Base-by-base conservation (phyloP, 140 eudicot genomes). In the Bidens hawaiensis region DNA sequence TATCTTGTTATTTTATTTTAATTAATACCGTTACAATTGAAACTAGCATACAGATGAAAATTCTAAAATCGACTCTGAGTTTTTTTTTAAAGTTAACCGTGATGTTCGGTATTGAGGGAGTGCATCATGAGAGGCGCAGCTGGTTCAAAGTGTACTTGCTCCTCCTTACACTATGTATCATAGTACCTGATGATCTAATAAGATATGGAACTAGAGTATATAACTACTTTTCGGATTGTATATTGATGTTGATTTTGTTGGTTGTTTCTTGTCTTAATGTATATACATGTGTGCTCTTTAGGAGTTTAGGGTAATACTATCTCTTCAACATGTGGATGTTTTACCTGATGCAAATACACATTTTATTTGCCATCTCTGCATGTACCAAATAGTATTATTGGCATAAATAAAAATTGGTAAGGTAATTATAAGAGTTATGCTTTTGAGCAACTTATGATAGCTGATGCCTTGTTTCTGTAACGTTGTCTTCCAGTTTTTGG, bases 401-500 rank as follows among this genome's bases (percentile, higher is more conserved):
- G 73, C 15, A 25, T 26, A 41, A 33, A 21, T 14, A 12, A n/a
- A 17, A 34, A 41, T 43, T 64, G 24, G 53, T 28, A 19, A 18
- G n/a, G 38, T n/a, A n/a, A n/a, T n/a, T n/a, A 27, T 71, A 52
- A 9, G 62, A 40, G 22, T 54, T 34, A 49, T 31, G 19, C 10
- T 7, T 53, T 22, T 63, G 25, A 56, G 47, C 11, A 36, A 54
- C 43, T 64, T 51, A 51, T 73, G 51, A 8, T 63, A 40, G 53
- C 53, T 73, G 47, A 61, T 76, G 47, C 27, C 49, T 64, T 45
- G 57, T 47, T 58, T 64, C 21, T 58, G 56, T 17, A 49, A 38
- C 36, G 11, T 57, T 6, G 46, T 59, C 26, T 69, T 71, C 13
- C 79, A 94, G 99, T 94, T 80, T 94, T 85, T 66, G 84, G 99